phyloP scores from a whole-genome alignment of 345 rosid genomes.

The Acer negundo region DNA sequence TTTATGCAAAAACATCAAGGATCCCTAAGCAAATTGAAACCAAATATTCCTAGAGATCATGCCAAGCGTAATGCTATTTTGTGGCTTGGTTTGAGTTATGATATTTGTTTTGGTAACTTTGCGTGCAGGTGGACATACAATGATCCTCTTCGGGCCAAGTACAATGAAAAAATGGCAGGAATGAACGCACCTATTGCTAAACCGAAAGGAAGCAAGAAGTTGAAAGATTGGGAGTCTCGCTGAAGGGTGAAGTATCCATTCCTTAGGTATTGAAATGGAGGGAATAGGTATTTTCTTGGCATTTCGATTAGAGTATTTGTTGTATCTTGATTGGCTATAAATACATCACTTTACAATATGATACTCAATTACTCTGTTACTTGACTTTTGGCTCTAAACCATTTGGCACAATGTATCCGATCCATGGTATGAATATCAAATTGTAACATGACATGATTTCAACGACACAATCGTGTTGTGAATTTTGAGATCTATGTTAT shows the following conservation, averaged over 20 bases:
- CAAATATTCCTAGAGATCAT: too few species aligned
- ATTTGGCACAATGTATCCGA: too few species aligned
- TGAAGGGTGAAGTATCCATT: not conserved
- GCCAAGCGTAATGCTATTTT: not conserved
- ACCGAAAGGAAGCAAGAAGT: constrained; percentile 81
- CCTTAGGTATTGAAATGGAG: not conserved
- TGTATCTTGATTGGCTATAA: too few species aligned
- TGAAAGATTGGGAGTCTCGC: constrained; percentile 62
- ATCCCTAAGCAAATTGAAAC: too few species aligned
- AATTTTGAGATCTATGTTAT: too few species aligned
- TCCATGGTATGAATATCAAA: too few species aligned
- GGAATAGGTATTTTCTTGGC: not conserved
- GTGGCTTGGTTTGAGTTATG: not conserved
- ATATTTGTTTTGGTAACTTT: constrained; percentile 3
- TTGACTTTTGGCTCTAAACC: too few species aligned
- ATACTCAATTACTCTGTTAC: too few species aligned
- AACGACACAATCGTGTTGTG: too few species aligned
- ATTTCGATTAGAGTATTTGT: not conserved
- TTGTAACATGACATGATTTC: too few species aligned
- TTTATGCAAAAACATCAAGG: too few species aligned
- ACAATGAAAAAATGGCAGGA: constrained; percentile 78
- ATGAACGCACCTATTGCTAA: constrained; percentile 59
- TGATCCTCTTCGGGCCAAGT: constrained; percentile 73
- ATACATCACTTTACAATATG: too few species aligned
- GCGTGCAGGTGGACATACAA: constrained; percentile 61